Conservation (phyloP, 2,329 filamentous ascomycete genomes). For the Pseudogymnoascus sp. region DNA sequence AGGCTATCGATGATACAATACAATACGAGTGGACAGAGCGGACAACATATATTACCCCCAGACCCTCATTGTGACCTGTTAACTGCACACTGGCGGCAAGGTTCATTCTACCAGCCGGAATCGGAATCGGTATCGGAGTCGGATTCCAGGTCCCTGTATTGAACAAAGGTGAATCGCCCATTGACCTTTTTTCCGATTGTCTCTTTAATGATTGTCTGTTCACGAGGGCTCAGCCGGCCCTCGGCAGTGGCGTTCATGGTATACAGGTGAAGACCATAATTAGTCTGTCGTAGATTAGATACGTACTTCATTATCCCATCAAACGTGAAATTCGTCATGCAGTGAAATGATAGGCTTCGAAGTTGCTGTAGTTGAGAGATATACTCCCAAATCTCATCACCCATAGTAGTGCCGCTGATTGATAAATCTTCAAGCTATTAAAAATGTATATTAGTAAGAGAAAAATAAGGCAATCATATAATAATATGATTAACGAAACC, state of each 20-base stretch:
- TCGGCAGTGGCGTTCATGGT: slow-evolving; percentile 28
- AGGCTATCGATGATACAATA: neutral
- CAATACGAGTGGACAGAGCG: neutral
- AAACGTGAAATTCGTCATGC: slow-evolving; percentile 45
- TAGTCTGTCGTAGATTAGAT: slow-evolving; percentile 29
- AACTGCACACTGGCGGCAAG: neutral
- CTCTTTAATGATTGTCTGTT: slow-evolving; percentile 24
- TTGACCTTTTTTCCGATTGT: slow-evolving; percentile 25
- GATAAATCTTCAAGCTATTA: slow-evolving; percentile 44
- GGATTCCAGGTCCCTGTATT: slow-evolving; percentile 24
- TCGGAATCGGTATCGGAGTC: slow-evolving; percentile 24
- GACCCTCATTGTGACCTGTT: neutral
- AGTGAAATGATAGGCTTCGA: slow-evolving; percentile 44
- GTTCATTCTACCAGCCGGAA: slow-evolving; percentile 20
- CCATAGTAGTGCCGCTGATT: slow-evolving; percentile 45
- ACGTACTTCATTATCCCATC: slow-evolving; percentile 40
- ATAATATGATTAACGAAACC: neutral
- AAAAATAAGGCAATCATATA: neutral
- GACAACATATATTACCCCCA: neutral
- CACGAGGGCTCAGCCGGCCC: slow-evolving; percentile 21
- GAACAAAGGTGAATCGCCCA: slow-evolving; percentile 30
- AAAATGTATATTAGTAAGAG: neutral
- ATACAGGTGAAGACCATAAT: slow-evolving; percentile 27
- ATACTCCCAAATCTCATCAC: slow-evolving; percentile 38
- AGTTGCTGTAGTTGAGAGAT: slow-evolving; percentile 41